Base-by-base conservation (phyloP, 2,329 filamentous ascomycete genomes). In the Periconia digitata region DNA sequence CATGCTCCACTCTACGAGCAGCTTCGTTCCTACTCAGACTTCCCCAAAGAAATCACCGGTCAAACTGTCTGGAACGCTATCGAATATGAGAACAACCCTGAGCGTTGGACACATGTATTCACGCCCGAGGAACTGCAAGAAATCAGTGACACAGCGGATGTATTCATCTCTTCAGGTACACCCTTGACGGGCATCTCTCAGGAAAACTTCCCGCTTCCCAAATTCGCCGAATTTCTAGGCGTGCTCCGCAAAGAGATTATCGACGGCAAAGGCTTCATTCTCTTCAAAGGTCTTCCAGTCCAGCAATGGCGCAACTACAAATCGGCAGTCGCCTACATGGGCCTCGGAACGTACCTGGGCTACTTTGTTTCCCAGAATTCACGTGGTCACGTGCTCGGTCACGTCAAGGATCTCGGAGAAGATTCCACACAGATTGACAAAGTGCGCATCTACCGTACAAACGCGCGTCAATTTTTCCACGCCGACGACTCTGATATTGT, bases 311-410 rank as follows among this genome's bases (percentile, higher is more conserved):
- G 86, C 0, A 82, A 84, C 44, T 81, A 84, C 67, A 95, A 95
- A 74, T 89, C 84, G 10, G 90, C 90, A 7, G 85, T 90, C 10
- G 90, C 87, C n/a, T 95, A 94, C 74, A 91, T 95, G 85, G 91
- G 91, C 3, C 79, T 96, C 0, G 76, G 89, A 35, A 89, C 88
- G 5, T 86, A 95, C 70, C 79, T 95, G 8, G 90, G 91, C 49
- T 94, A 95, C 76, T 92, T 94, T 55, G 84, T 95, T 35, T 89
- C 84, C 20, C 91, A 96, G 66, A 95, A 96, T 74, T 85, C 86
- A 16, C 83, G 84, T 16, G 90, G 90, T 38, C 90, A 95, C 72
- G 88, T 95, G 8, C 81, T 95, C 1, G 90, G 90, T 7, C 90
- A 95, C 69, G 90, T 95, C 60, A 92, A 95, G 74, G 90, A 95